Conservation (phyloP, 169 alveolate genomes). For the Nephromyces sp. region DNA sequence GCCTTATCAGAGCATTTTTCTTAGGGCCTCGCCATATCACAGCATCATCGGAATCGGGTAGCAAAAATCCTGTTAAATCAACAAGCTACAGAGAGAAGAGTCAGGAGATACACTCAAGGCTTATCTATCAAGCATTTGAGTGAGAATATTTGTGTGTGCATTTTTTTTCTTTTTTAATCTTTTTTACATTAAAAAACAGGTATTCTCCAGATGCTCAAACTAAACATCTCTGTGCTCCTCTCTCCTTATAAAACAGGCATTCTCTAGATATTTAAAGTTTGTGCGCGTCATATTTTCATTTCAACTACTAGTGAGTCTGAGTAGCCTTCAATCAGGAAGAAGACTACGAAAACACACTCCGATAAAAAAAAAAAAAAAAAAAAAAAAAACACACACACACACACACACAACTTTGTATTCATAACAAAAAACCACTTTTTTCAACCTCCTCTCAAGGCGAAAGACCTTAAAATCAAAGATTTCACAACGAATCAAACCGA, state of each 20-base stretch:
- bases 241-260: background rate
- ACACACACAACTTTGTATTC: too few species aligned
- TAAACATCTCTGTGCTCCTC: background rate
- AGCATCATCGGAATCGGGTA: constrained; percentile 84
- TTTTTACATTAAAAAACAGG: background rate
- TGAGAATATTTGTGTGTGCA: background rate
- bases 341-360: too few species aligned
- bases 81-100: background rate
- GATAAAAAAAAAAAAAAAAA: too few species aligned
- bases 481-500: too few species aligned
- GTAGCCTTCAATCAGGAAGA: too few species aligned
- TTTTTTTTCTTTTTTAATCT: background rate
- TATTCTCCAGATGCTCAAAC: background rate
- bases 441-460: too few species aligned
- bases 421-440: too few species aligned
- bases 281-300: too few species aligned
- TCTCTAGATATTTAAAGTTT: too few species aligned
- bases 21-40: constrained; percentile 99
- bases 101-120: background rate
- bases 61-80: constrained; percentile 71
- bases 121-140: background rate
- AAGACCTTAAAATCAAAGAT: too few species aligned
- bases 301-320: too few species aligned
- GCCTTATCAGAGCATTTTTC: constrained; percentile 88
- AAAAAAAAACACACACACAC: too few species aligned